A percentile compares a stretch with the other conserved stretches of the same genome.
Evolutionary conservation across 2,329 filamentous ascomycete genomes (phyloP).

Genomic region (Fulvia fulva): DNA sequence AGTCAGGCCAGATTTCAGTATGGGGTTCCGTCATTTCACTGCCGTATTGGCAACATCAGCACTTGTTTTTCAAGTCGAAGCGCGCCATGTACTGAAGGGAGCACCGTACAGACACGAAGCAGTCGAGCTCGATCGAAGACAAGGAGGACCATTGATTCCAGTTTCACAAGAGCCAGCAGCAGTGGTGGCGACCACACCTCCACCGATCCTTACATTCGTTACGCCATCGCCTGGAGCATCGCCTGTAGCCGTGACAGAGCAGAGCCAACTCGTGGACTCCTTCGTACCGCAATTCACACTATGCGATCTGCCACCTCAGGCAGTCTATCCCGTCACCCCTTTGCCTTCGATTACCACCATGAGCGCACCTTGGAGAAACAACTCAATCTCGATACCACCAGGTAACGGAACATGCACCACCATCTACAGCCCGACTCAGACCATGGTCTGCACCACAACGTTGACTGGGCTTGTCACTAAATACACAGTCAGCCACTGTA

Average conservation of each 20-base stretch:
- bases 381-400: slow-evolving; percentile 31
- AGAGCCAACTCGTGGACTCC: slow-evolving; percentile 43
- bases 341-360: slow-evolving; percentile 25
- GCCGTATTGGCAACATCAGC: slow-evolving; percentile 12
- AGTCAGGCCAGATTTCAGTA: slow-evolving; percentile 8
- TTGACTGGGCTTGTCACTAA: slow-evolving; percentile 40
- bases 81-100: slow-evolving; percentile 19
- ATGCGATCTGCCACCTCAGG: slow-evolving; percentile 39
- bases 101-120: slow-evolving; percentile 30
- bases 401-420: slow-evolving; percentile 39
- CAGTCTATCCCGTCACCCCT: slow-evolving; percentile 29
- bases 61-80: slow-evolving; percentile 18
- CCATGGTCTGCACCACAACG: slow-evolving; percentile 43
- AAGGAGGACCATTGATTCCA: slow-evolving; percentile 20
- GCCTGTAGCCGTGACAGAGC: slow-evolving; percentile 38
- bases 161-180: slow-evolving; percentile 14
- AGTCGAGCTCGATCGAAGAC: slow-evolving; percentile 25
- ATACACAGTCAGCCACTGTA: slow-evolving; percentile 41
- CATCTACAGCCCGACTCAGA: slow-evolving; percentile 38
- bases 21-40: slow-evolving; percentile 21
- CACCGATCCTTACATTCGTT: slow-evolving; percentile 35
- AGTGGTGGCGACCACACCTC: slow-evolving; percentile 15
- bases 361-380: slow-evolving; percentile 37
- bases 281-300: slow-evolving; percentile 42
- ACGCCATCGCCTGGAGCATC: slow-evolving; percentile 43